Base-by-base conservation (phyloP, 495 filamentous ascomycete species). In the Podospora pseudopauciseta region DNA sequence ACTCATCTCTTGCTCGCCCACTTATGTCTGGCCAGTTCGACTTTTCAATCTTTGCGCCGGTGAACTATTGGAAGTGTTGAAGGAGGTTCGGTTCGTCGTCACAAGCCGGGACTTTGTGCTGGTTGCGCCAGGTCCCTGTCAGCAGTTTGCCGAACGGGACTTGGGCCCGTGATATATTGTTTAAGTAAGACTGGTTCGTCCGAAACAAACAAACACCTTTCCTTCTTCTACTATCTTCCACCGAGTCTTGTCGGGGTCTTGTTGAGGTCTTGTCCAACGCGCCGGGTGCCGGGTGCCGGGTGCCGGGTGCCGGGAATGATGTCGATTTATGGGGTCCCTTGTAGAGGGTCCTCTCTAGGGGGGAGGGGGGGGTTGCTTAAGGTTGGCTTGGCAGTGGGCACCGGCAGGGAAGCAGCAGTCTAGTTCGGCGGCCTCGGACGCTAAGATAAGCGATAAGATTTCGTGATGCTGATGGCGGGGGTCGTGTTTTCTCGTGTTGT, bases 1-100 rank as follows among this genome's bases (percentile, higher is more conserved):
- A 66, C 59, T 74, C 70, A 72, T 72, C 32, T 66, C 70, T 64
- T 27, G 20, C 49, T 15, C n/a, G 3, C 44, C 20, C 27, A 1
- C 23, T 1, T 13, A 27, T 54, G 19, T 26, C 39, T 26, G 1
- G 6, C 59, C 59, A 61, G 11, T 49, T 49, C 39, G 9, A 49
- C 39, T 49, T 18, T 13, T 16, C 39, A 49, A 11, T 16, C 5
- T 49, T 49, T 49, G 39, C 39, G 39, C 39, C 39, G 5, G 9
- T 49, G 3, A 11, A 49, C 39, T 23, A 23, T 16, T 49, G 4
- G 39, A 49, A 13, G 15, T 49, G 39, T 49, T 0, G 15, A 9
- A 3, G 39, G 39, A 49, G 2, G 15, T 49, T 49, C 23, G 23
- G 23, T 1, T 23, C 23, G 15, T 49, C 9, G 9, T 49, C 39